A percentile compares a stretch with the other conserved stretches of the same genome.
Evolutionary conservation across 2,329 filamentous ascomycete species (phyloP).

Genomic region (Lizonia empirigonia): DNA sequence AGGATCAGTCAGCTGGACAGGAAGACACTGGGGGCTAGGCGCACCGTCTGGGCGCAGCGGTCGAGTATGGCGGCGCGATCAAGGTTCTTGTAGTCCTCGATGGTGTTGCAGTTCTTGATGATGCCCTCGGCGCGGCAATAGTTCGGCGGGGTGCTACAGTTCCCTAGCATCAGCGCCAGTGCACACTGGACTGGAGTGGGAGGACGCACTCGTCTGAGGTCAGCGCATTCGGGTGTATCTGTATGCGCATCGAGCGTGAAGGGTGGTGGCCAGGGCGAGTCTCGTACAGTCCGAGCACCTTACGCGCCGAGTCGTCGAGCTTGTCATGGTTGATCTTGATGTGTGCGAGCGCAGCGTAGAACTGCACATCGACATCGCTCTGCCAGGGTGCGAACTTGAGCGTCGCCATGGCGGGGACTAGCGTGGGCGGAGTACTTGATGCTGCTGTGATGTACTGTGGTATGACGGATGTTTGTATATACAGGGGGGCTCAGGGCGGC

Average conservation of each 20-base stretch:
- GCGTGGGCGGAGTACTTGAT: constrained; percentile 5
- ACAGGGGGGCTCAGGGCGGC: constrained; percentile 7
- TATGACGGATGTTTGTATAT: not conserved
- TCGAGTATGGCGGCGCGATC: constrained; percentile 81
- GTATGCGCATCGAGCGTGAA: constrained; percentile 82
- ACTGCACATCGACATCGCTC: constrained; percentile 93
- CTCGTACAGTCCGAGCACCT: constrained; percentile 87
- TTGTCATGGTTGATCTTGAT: constrained; percentile 97
- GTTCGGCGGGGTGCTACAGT: constrained; percentile 38
- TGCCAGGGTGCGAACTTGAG: constrained; percentile 86
- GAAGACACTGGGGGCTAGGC: constrained; percentile 19
- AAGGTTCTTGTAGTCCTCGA: constrained; percentile 86
- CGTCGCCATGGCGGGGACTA: constrained; percentile 42
- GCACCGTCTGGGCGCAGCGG: constrained; percentile 77
- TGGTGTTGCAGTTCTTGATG: constrained; percentile 94
- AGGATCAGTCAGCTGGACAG: constrained; percentile 28
- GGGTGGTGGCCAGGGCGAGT: constrained; percentile 73
- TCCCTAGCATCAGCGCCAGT: constrained; percentile 17
- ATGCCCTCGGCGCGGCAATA: constrained; percentile 86
- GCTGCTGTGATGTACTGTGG: not conserved
- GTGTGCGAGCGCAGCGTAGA: constrained; percentile 89
- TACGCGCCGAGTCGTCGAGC: constrained; percentile 89
- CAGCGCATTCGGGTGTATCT: constrained; percentile 85
- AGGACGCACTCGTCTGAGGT: constrained; percentile 76
- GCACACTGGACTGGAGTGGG: not conserved